A percentile compares a stretch with the other conserved stretches of the same genome.
Conservation (phyloP, 2,329 filamentous ascomycete species). For the Cytospora schulzeri region DNA sequence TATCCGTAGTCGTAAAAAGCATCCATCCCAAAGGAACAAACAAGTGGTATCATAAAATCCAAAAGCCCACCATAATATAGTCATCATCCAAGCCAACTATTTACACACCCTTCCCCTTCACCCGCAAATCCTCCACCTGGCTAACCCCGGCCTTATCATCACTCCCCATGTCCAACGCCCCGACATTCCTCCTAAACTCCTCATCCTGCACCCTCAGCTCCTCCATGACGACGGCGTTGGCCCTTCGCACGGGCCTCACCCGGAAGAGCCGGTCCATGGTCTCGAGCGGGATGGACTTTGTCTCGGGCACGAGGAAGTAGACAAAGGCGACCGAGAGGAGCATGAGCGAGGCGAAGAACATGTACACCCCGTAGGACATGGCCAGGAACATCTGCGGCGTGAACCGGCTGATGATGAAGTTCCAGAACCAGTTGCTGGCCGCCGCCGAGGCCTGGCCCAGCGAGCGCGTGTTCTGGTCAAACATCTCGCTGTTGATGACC, state of each 20-base stretch:
- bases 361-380: conserved; percentile 66
- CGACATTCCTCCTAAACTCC: conserved; percentile 37
- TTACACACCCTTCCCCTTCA: conserved; percentile 1
- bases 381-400: conserved; percentile 65
- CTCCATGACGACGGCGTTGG: conserved; percentile 48
- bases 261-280: conserved; percentile 65
- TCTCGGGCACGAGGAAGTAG: conserved; percentile 66
- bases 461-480: conserved; percentile 68
- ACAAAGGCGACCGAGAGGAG: conserved; percentile 59
- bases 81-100: not conserved
- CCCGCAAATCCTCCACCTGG: conserved; percentile 33
- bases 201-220: conserved; percentile 43
- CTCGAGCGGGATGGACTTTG: conserved; percentile 66
- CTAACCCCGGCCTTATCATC: conserved; percentile 33
- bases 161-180: conserved; percentile 27
- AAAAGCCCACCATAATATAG: not conserved
- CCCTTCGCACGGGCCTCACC: conserved; percentile 46
- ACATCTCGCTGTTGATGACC: conserved; percentile 78
- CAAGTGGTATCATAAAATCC: not conserved
- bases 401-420: conserved; percentile 70
- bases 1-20: not conserved
- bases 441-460: conserved; percentile 73
- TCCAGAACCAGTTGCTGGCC: conserved; percentile 73
- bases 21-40: not conserved
- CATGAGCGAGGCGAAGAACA: conserved; percentile 69